phyloP scores from a whole-genome alignment of 2,329 filamentous ascomycete genomes.

The Cladophialophora chaetospira region DNA sequence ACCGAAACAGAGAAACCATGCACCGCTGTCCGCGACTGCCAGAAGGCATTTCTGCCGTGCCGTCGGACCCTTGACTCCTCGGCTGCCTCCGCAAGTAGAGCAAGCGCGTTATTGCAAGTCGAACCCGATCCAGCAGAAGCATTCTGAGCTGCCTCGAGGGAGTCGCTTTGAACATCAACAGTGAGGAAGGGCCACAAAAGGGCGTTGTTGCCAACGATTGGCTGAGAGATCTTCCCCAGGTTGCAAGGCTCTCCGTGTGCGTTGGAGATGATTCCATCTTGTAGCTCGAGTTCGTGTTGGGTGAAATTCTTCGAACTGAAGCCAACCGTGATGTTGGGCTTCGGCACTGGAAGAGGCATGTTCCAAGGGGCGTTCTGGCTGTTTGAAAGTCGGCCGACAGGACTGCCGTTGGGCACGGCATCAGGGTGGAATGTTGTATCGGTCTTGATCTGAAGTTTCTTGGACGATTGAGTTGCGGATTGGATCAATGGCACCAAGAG shows the following conservation, averaged over 20 bases:
- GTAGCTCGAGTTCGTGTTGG: conserved; percentile 20
- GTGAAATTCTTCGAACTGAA: conserved; percentile 22
- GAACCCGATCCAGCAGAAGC: conserved; percentile 22
- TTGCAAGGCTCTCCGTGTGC: conserved; percentile 21
- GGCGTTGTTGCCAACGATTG: conserved; percentile 4
- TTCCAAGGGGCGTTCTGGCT: conserved; percentile 6
- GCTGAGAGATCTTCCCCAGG: conserved; percentile 26
- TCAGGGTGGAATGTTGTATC: conserved; percentile 18
- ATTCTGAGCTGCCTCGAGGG: conserved; percentile 17
- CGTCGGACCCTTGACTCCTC: conserved; percentile 8
- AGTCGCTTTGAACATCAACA: conserved; percentile 21
- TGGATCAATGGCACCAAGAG: conserved; percentile 16
- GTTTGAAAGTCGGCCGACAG: background rate
- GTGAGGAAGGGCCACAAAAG: conserved; percentile 29
- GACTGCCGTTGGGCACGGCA: conserved; percentile 14
- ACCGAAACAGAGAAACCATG: conserved; percentile 25
- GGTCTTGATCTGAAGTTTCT: conserved; percentile 15
- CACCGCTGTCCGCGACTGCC: conserved; percentile 10
- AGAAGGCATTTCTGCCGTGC: conserved; percentile 13
- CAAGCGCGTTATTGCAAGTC: conserved; percentile 26
- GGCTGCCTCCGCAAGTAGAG: conserved; percentile 18
- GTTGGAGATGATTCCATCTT: conserved; percentile 25
- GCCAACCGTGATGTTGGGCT: conserved; percentile 24
- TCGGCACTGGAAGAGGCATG: conserved; percentile 22
- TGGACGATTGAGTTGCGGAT: conserved; percentile 13